These are phyloP conservation scores for Coemansia sp. DNA, from an alignment of 371 early-diverging fungal genomes.

Conservation along the genomic window DNA sequence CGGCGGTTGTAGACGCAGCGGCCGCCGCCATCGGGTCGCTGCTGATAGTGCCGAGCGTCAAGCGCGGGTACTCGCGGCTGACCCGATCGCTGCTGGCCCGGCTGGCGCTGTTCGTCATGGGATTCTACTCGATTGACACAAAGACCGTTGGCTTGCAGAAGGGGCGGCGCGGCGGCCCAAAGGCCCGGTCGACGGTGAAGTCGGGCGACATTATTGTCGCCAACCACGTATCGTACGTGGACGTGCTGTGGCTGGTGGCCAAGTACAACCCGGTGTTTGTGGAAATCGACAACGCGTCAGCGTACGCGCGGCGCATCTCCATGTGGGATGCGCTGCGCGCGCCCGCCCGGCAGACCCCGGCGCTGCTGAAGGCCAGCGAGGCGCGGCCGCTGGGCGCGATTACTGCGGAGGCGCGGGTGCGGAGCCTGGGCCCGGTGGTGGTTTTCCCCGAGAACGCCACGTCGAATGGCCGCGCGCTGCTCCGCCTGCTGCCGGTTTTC, in stretches of 20 bases:
- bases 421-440: slow-evolving; percentile 66
- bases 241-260: slow-evolving; percentile 73
- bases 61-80: slow-evolving; percentile 18
- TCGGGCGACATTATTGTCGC: slow-evolving; percentile 75
- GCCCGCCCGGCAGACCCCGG: slow-evolving; percentile 33
- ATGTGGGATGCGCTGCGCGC: slow-evolving; percentile 37
- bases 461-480: slow-evolving; percentile 81
- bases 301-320: slow-evolving; percentile 20
- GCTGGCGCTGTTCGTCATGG: slow-evolving; percentile 59
- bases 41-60: slow-evolving; percentile 22
- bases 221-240: slow-evolving; percentile 85
- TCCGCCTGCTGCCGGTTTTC: slow-evolving; percentile 74
- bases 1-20: slow-evolving; percentile 19
- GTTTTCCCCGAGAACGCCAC: slow-evolving; percentile 90
- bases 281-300: slow-evolving; percentile 56
- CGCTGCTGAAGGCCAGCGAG: slow-evolving; percentile 37
- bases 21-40: slow-evolving; percentile 25
- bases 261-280: slow-evolving; percentile 75
- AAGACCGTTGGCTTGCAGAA: slow-evolving; percentile 47
- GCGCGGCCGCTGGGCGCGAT: slow-evolving; percentile 35
- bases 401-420: slow-evolving; percentile 54
- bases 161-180: slow-evolving; percentile 29
- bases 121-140: slow-evolving; percentile 63
- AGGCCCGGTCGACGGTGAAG: slow-evolving; percentile 15
- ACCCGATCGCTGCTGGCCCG: slow-evolving; percentile 45